Evolutionary conservation across 2,329 filamentous ascomycete genomes (phyloP).

Genomic region (Thelonectria rubi): DNA sequence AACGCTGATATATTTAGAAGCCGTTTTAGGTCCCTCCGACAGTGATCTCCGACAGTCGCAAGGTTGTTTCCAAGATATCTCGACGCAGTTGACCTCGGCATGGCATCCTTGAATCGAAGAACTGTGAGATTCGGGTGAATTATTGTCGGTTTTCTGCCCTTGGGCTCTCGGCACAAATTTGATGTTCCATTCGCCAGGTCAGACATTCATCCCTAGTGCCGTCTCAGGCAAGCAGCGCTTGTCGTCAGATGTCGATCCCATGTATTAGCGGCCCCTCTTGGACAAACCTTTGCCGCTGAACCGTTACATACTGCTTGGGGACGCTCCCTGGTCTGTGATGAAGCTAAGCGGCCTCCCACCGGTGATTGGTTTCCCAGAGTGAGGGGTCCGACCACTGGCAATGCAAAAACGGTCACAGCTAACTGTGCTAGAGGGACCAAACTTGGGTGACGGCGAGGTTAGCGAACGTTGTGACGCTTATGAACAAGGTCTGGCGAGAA

Average conservation of each 20-base stretch:
- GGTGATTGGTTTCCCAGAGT: slow-evolving; percentile 32
- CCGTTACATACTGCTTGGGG: slow-evolving; percentile 25
- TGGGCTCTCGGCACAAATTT: background rate
- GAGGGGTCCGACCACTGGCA: slow-evolving; percentile 31
- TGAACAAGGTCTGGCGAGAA: slow-evolving; percentile 25
- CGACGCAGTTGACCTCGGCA: background rate
- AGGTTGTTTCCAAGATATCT: slow-evolving; percentile 2
- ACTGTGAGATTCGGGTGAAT: background rate
- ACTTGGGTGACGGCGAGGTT: slow-evolving; percentile 32
- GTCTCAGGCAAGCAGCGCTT: slow-evolving; percentile 25
- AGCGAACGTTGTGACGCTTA: slow-evolving; percentile 28
- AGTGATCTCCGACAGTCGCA: slow-evolving; percentile 7
- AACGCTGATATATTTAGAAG: slow-evolving; percentile 28
- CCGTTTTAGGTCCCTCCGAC: slow-evolving; percentile 6
- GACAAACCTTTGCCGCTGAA: slow-evolving; percentile 28
- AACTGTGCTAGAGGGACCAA: slow-evolving; percentile 24
- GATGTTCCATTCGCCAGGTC: slow-evolving; percentile 11
- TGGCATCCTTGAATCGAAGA: background rate
- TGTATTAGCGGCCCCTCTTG: slow-evolving; percentile 19
- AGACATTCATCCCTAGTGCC: background rate
- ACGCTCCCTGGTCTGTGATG: slow-evolving; percentile 35
- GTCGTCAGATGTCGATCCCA: slow-evolving; percentile 30
- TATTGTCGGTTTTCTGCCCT: no score
- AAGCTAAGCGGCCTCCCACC: slow-evolving; percentile 18
- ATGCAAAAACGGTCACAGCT: slow-evolving; percentile 38